phyloP scores from a whole-genome alignment of 768 basidiomycete species.

The Phaeotremella fagi region DNA sequence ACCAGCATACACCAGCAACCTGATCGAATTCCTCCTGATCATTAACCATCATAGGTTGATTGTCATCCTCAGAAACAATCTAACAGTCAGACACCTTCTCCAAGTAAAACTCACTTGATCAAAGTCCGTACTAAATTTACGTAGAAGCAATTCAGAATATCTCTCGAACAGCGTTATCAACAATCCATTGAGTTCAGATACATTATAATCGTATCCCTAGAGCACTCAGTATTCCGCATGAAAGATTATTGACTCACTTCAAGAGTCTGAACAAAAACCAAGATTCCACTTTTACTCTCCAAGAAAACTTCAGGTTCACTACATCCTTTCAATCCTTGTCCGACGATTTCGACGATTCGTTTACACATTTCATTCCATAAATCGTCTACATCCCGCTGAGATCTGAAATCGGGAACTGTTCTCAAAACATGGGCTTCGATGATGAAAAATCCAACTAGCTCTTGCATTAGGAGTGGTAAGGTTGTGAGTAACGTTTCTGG shows the following conservation, averaged over 20 bases:
- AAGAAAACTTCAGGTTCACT: conserved; percentile 76
- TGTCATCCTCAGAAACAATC: conserved; percentile 83
- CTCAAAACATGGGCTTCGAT: conserved; percentile 88
- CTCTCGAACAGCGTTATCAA: conserved; percentile 85
- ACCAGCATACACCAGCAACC: conserved; percentile 77
- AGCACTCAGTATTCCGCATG: neutral
- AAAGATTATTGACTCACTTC: conserved; percentile 61
- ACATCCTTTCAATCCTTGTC: conserved; percentile 65
- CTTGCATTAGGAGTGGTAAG: conserved; percentile 74
- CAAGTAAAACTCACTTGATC: conserved; percentile 61
- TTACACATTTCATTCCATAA: conserved; percentile 84
- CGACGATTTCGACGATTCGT: conserved; percentile 68
- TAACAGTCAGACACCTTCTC: conserved; percentile 41
- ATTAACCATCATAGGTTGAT: conserved; percentile 72
- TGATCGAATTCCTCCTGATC: conserved; percentile 60
- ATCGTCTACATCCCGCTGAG: conserved; percentile 83
- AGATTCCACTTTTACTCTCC: conserved; percentile 72
- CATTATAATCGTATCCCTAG: conserved; percentile 81
- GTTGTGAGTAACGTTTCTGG: conserved; percentile 49
- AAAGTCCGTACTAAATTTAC: conserved; percentile 73
- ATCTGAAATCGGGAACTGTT: conserved; percentile 84
- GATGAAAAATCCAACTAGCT: conserved; percentile 96
- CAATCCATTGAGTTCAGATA: conserved; percentile 72
- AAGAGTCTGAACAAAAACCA: conserved; percentile 82
- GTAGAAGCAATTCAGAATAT: conserved; percentile 75